phyloP scores from a whole-genome alignment of 2,329 filamentous ascomycete genomes.

The Aspergillus uvarum region DNA sequence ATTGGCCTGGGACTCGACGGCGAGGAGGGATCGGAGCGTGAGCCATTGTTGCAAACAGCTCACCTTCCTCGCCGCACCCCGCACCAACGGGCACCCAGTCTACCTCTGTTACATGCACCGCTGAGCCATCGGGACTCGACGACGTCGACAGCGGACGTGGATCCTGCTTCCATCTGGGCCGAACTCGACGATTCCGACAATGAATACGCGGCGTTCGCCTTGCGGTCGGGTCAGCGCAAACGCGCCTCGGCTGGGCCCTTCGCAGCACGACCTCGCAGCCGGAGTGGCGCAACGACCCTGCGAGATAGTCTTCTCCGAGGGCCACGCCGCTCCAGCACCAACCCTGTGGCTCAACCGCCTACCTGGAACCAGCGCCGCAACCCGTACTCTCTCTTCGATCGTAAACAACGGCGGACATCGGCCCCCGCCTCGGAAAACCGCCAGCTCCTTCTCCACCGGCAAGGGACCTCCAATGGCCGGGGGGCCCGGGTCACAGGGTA shows the following conservation, averaged over 20 bases:
- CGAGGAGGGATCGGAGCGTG: conserved; percentile 44
- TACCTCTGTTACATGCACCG: conserved; percentile 30
- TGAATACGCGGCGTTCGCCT: conserved; percentile 20
- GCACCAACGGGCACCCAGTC: conserved; percentile 37
- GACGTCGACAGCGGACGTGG: conserved; percentile 55
- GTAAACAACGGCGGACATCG: conserved; percentile 26
- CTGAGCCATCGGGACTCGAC: conserved; percentile 50
- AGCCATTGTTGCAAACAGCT: conserved; percentile 38
- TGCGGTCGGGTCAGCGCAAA: conserved; percentile 13
- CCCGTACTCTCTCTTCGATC: conserved; percentile 15
- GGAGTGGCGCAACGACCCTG: conserved; percentile 22
- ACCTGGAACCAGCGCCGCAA: conserved; percentile 25
- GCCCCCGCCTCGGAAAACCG: conserved; percentile 24
- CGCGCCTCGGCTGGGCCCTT: conserved; percentile 16
- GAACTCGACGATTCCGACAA: conserved; percentile 74
- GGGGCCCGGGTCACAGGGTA: conserved; percentile 23
- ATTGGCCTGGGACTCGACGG: conserved; percentile 28
- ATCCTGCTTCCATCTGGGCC: conserved; percentile 81
- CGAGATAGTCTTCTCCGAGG: conserved; percentile 19
- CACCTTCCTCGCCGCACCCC: conserved; percentile 26
- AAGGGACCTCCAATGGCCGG: conserved; percentile 35
- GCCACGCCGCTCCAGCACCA: conserved; percentile 25
- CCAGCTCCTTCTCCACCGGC: conserved; percentile 21
- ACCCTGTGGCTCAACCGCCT: conserved; percentile 16
- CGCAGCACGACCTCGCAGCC: conserved; percentile 25